A percentile compares a stretch with the other conserved stretches of the same genome.
These are phyloP conservation scores for Daucus carota DNA, from an alignment of 129 eudicot species.

Conservation along the genomic window DH1_v3.0 NC_030381.2:1560001-1560500, in stretches of 20 bases:
- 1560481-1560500: slow-evolving; percentile 74
- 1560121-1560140: no score
- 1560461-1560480: slow-evolving; percentile 72
- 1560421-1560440: background rate
- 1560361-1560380: slow-evolving; percentile 81
- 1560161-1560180: no score
- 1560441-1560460: slow-evolving; percentile 50
- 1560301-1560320: slow-evolving; percentile 78
- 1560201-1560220: background rate
- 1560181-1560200: no score
- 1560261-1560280: slow-evolving; percentile 96
- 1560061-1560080: no score
- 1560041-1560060: background rate
- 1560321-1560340: slow-evolving; percentile 78
- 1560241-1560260: slow-evolving; percentile 41
- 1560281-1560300: slow-evolving; percentile 82
- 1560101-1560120: no score
- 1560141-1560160: no score
- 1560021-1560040: background rate
- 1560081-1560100: no score
- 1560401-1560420: background rate
- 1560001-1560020: background rate
- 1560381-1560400: slow-evolving; percentile 16
- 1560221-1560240: background rate
- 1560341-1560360: slow-evolving; percentile 61